Percentiles rank a stretch among this genome's conserved stretches.
Conservation (phyloP, 2,329 filamentous ascomycete species). For the Emydomyces testavorans region DNA sequence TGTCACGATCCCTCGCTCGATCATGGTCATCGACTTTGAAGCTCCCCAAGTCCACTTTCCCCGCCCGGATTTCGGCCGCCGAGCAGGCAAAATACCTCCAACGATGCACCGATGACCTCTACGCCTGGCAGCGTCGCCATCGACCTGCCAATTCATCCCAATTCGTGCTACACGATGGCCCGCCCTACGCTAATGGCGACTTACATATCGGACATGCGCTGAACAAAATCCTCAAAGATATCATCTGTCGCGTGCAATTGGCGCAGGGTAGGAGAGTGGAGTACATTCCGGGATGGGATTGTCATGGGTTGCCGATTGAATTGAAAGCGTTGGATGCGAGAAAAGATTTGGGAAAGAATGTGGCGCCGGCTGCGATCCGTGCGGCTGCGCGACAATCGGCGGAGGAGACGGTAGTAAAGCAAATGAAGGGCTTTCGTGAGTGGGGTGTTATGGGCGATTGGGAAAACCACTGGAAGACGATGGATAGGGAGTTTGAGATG, state of each 20-base stretch:
- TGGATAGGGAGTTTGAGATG: conserved; percentile 51
- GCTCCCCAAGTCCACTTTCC: conserved; percentile 63
- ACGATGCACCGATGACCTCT: conserved; percentile 75
- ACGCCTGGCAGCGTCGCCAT: conserved; percentile 63
- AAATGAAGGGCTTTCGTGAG: conserved; percentile 48
- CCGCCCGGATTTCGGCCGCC: conserved; percentile 37
- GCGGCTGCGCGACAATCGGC: conserved; percentile 46
- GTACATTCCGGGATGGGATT: conserved; percentile 94
- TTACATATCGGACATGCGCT: conserved; percentile 89
- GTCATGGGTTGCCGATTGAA: conserved; percentile 93
- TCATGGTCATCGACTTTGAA: conserved; percentile 60
- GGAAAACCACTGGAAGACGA: conserved; percentile 51
- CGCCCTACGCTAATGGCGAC: conserved; percentile 87
- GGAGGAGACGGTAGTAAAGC: conserved; percentile 44
- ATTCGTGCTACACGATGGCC: conserved; percentile 88
- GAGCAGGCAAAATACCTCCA: conserved; percentile 51
- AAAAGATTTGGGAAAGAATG: conserved; percentile 32
- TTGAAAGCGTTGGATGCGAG: conserved; percentile 71
- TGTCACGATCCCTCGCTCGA: conserved; percentile 16
- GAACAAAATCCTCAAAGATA: conserved; percentile 95
- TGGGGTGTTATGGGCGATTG: conserved; percentile 57
- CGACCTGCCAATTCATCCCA: conserved; percentile 41
- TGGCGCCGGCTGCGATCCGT: conserved; percentile 40
- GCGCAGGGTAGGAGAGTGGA: conserved; percentile 63
- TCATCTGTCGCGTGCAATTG: conserved; percentile 72